Evolutionary conservation across 2,329 filamentous ascomycete genomes (phyloP).

Genomic region (Sphaerulina musiva): DNA sequence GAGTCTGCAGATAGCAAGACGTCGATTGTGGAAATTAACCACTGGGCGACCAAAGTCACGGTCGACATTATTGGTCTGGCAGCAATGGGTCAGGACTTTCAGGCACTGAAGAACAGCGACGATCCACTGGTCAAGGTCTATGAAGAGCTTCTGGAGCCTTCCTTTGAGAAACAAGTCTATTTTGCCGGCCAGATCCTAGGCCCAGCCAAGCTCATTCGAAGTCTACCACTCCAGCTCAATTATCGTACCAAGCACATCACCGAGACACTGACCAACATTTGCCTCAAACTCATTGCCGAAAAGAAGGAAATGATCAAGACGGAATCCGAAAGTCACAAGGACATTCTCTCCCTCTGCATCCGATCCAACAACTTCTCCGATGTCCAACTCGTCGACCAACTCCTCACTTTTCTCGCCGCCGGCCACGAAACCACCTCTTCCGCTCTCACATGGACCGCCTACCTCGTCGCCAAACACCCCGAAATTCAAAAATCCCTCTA

Average conservation of each 20-base stretch:
- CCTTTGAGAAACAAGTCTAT: constrained; percentile 43
- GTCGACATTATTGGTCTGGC: constrained; percentile 45
- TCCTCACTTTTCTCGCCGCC: constrained; percentile 52
- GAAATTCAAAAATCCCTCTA: constrained; percentile 62
- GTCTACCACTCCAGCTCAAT: constrained; percentile 46
- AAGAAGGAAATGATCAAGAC: constrained; percentile 40
- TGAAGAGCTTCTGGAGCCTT: constrained; percentile 43
- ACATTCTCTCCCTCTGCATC: constrained; percentile 47
- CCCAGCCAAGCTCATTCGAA: constrained; percentile 34
- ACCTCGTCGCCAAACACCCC: constrained; percentile 60
- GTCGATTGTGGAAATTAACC: constrained; percentile 37
- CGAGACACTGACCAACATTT: constrained; percentile 38
- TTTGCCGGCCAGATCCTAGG: constrained; percentile 38
- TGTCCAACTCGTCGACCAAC: constrained; percentile 47
- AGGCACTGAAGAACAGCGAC: constrained; percentile 37
- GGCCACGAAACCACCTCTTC: constrained; percentile 71
- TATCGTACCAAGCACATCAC: constrained; percentile 27
- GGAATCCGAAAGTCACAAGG: constrained; percentile 31
- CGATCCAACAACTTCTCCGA: constrained; percentile 50
- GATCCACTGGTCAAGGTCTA: constrained; percentile 40
- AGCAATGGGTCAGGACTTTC: constrained; percentile 41
- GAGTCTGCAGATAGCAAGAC: constrained; percentile 13
- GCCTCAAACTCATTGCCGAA: constrained; percentile 43
- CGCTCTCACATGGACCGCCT: constrained; percentile 68
- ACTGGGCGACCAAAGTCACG: constrained; percentile 41